Conservation (phyloP, 2,329 filamentous ascomycete genomes). For the Aspergillus hiratsukae region DNA sequence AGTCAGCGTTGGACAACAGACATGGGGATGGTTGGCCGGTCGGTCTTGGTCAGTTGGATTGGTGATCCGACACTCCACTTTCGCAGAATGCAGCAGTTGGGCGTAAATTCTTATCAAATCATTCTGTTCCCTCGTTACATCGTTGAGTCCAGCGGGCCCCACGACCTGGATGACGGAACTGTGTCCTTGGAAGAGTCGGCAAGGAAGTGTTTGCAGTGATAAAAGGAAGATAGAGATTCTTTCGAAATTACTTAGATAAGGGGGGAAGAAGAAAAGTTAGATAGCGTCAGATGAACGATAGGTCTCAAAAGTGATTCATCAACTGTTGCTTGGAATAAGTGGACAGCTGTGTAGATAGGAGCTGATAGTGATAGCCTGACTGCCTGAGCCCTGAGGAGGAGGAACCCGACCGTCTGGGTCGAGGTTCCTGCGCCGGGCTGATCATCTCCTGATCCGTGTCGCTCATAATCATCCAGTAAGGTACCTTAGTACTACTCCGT, state of each 20-base stretch:
- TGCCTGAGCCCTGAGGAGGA: not conserved
- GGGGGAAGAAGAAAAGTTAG: not conserved
- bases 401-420: conserved; percentile 25
- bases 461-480: not conserved
- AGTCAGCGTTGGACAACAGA: not conserved
- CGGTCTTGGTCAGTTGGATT: not conserved
- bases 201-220: not conserved
- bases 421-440: conserved; percentile 27
- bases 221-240: not conserved
- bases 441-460: conserved; percentile 17
- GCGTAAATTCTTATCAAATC: not conserved
- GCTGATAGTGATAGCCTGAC: no score
- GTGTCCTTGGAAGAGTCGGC: not conserved
- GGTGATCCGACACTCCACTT: not conserved
- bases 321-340: not conserved
- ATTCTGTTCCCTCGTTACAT: not conserved
- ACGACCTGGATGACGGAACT: not conserved
- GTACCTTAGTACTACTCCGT: not conserved
- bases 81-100: not conserved
- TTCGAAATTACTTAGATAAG: not conserved
- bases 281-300: not conserved
- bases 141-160: not conserved
- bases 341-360: not conserved
- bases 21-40: not conserved
- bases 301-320: not conserved